phyloP scores from a whole-genome alignment of 176 grass and related monocot genomes.

The Oryza meridionalis region DNA sequence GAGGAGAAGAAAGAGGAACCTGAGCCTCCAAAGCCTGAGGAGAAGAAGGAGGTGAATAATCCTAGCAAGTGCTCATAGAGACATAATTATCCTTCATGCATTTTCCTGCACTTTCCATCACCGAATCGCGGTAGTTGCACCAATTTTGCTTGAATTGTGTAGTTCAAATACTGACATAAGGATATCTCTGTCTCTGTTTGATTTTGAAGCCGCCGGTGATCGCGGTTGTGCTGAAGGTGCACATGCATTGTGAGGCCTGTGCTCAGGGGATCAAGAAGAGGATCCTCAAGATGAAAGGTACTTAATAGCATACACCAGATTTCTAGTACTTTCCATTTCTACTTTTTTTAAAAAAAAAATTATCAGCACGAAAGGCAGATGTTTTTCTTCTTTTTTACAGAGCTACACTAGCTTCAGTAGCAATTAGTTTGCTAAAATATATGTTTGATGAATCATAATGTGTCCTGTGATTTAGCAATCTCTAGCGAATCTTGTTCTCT shows the following conservation, averaged over 20 bases:
- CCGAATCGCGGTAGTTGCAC: not conserved
- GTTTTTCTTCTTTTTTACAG: not conserved
- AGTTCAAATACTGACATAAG: constrained; percentile 18
- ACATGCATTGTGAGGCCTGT: constrained; percentile 91
- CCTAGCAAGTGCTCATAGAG: not conserved
- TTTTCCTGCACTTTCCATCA: not conserved
- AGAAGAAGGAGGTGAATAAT: constrained; percentile 57
- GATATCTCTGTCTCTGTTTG: constrained; percentile 1
- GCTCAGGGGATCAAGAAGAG: constrained; percentile 72
- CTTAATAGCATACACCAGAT: not conserved
- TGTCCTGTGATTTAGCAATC: constrained; percentile 20
- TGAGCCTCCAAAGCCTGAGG: constrained; percentile 43
- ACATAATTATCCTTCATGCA: not conserved
- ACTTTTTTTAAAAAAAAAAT: not conserved
- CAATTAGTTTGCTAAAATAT: not conserved
- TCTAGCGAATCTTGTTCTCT: constrained; percentile 6
- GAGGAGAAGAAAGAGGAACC: constrained; percentile 64
- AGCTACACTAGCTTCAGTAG: not conserved
- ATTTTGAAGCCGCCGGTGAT: constrained; percentile 63
- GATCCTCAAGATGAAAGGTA: constrained; percentile 94
- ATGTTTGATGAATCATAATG: not conserved
- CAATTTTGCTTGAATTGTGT: not conserved
- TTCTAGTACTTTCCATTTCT: not conserved
- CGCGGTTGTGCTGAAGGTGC: constrained; percentile 70
- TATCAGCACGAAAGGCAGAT: not conserved